Evolutionary conservation across 495 filamentous ascomycete genomes (phyloP), one percentile per base, ranked within the genome.

Genomic region (Penicillium verhagenii): DNA sequence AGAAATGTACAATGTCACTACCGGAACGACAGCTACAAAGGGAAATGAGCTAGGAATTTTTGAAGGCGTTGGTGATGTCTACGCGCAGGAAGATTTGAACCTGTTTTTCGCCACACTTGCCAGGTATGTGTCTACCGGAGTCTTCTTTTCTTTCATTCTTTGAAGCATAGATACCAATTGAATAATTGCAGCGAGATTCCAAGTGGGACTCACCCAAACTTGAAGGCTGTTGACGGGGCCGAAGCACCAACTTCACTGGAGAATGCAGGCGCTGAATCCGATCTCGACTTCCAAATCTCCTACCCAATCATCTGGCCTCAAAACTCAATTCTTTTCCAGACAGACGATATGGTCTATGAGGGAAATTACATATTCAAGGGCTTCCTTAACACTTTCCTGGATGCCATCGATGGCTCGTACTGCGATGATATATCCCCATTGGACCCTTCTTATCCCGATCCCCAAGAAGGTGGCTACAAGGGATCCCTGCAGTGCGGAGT

Each of bases 341-440:
- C 74, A 0, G 84, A 86, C 57, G 81, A 85, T 60, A 70, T 75
- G 54, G 70, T 71, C 47, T 81, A 79, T 53, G 63, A 77, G 33
- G 61, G 65, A 9, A 72, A 80, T 51, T 79, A 74, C 56, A 65
- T 46, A 4, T 66, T 59, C 54, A 24, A 24, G 1, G 71, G 71
- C 16, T 66, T 76, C 52, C 58, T 76, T 13, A 75, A 76, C 58
- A 77, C 71, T 33, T 80, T 85, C 61, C 75, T 81, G 53, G 80
- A 85, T 54, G 83, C 83, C 19, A 78, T 87, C 23, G 85, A 87
- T 54, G 84, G 81, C 6, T 79, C 76, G 16, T 85, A 86, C 63
- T 86, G 77, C 60, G 66, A 65, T 24, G 57, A 58, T 39, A 55
- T 59, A 46, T 64, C 63, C 6, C 60, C 63, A n/a, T 38, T 64